Conservation (phyloP, 441 rosid genomes). For the Euphorbia corollata region DNA sequence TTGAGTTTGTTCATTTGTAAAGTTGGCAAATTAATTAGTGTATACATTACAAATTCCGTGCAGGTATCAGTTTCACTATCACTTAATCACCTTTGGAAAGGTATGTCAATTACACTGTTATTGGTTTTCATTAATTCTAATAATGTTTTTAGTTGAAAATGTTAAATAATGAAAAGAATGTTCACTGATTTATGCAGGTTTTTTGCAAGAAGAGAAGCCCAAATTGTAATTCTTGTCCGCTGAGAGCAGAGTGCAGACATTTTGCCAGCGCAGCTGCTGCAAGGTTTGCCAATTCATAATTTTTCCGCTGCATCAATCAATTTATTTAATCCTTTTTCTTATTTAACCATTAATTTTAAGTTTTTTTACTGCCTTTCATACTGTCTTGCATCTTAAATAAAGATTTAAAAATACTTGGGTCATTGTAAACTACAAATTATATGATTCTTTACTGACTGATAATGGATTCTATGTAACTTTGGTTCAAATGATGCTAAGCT, state of each 20-base stretch:
- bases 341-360: too few relatives aligned
- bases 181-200: conserved; percentile 32
- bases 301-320: too few relatives aligned
- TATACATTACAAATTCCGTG: neutral
- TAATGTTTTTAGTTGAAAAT: neutral
- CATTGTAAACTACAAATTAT: too few relatives aligned
- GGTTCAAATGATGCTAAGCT: too few relatives aligned
- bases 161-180: neutral
- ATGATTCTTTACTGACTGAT: too few relatives aligned
- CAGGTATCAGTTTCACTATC: conserved; percentile 75
- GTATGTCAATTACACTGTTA: conserved; percentile 22
- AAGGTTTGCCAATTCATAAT: conserved; percentile 34
- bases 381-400: too few relatives aligned
- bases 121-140: neutral
- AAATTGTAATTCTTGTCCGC: conserved; percentile 64
- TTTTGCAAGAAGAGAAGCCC: conserved; percentile 59
- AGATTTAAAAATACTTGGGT: too few relatives aligned
- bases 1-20: neutral
- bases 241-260: conserved; percentile 65
- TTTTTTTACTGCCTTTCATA: too few relatives aligned
- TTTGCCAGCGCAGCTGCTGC: conserved; percentile 60
- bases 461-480: too few relatives aligned
- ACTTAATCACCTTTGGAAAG: conserved; percentile 83
- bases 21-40: neutral
- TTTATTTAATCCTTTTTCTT: too few relatives aligned